A percentile compares a stretch with the other conserved stretches of the same genome.
phyloP scores from a whole-genome alignment of 1,284 basidiomycete species.

The Puccinia polysora region DNA sequence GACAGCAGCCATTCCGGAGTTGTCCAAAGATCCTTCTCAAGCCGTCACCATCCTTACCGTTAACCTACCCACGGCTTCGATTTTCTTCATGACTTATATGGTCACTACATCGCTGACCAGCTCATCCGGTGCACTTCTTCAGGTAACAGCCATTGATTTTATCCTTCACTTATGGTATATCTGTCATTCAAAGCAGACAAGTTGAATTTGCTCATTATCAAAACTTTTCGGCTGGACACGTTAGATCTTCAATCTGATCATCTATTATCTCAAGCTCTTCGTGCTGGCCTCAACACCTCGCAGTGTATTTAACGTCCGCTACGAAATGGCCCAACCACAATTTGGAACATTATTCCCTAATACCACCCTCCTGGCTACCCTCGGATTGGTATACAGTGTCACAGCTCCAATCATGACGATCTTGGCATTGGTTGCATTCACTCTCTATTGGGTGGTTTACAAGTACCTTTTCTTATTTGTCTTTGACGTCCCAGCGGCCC shows the following conservation, averaged over 20 bases:
- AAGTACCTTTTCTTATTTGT: constrained; percentile 62
- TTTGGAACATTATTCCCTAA: constrained; percentile 69
- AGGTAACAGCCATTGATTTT: constrained; percentile 55
- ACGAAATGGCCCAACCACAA: constrained; percentile 61
- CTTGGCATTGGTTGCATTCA: constrained; percentile 74
- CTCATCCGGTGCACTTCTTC: constrained; percentile 73
- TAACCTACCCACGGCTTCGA: constrained; percentile 76
- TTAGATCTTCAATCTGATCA: constrained; percentile 56
- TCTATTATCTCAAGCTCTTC: constrained; percentile 81
- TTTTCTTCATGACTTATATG: constrained; percentile 82
- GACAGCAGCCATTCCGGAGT: constrained; percentile 63
- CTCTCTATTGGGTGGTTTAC: constrained; percentile 75
- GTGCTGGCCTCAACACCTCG: constrained; percentile 90
- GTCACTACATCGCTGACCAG: constrained; percentile 60
- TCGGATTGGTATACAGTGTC: constrained; percentile 67
- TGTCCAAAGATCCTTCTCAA: constrained; percentile 63
- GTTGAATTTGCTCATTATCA: too few species aligned
- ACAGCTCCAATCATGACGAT: constrained; percentile 94
- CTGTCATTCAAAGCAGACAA: not conserved
- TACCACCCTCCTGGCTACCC: constrained; percentile 36
- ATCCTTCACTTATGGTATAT: too few species aligned
- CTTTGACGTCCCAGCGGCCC: constrained; percentile 64
- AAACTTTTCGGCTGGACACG: too few species aligned
- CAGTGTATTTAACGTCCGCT: constrained; percentile 71
- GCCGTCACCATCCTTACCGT: constrained; percentile 66